Evolutionary conservation across 352 stramenopile genomes (phyloP), one percentile per base, ranked within the genome.

Genomic region (Phytophthora vignae): DNA sequence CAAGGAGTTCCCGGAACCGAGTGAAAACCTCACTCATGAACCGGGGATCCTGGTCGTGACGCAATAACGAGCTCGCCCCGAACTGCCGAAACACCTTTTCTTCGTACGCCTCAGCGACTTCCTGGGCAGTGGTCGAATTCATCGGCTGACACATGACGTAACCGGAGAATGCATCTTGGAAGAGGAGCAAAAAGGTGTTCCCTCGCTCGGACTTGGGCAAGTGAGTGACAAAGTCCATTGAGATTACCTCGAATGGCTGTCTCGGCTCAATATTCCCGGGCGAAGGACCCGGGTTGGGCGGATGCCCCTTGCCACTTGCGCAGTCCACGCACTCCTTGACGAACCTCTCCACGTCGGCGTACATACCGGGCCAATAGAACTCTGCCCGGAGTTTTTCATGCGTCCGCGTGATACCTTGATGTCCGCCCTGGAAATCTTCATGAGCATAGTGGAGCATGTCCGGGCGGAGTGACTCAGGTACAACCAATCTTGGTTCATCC

Each of bases 21-120:
- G 40, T n/a, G 46, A 84, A 82, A 0, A 82, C 33, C 3, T 40
- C 33, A 2, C 36, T 42, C 74, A 84, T 80, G 31, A 82, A 84
- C 0, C 53, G 8, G 0, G 65, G 67, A 14, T 82, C n/a, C n/a
- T n/a, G n/a, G n/a, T n/a, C 74, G 12, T 73, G 67, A 1, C 68
- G 68, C 1, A 81, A 67, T 7, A 72, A 0, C 0, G 56, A 19
- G n/a, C 61, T 74, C 0, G 77, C 74, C 2, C 74, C 77, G 15
- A 76, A 82, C 3, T 55, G 38, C 4, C 56, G 36, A 57, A 73
- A 78, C 8, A 84, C 66, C 0, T 62, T 46, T 29, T 62, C 44
- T 22, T 77, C 59, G 21, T 78, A 81, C 0, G 60, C 77, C 60
- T 79, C 63, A 0, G 70, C 64, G 0, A 77, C 64, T 3, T 64